Conservation (phyloP, 768 basidiomycete genomes). For the Amanita inopinata region DNA sequence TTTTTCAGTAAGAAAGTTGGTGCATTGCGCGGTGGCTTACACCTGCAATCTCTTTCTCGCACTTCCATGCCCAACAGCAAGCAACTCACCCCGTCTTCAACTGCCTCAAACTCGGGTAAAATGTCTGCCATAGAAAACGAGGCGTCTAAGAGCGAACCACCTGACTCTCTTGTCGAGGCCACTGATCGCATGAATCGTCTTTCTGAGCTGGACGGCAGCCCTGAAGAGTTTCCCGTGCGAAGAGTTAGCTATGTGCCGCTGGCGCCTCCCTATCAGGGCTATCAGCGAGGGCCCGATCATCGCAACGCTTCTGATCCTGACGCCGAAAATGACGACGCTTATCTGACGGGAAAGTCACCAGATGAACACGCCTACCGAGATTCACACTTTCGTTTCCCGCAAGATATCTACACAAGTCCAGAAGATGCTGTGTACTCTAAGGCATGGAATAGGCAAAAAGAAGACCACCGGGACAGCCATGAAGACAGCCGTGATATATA, state of each 20-base stretch:
- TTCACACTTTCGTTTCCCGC: slow-evolving; percentile 3
- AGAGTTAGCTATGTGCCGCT: slow-evolving; percentile 3
- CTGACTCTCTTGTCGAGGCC: background rate
- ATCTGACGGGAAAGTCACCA: background rate
- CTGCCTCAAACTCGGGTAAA: background rate
- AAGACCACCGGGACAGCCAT: no score
- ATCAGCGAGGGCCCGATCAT: background rate
- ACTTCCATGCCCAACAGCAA: background rate
- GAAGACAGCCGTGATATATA: no score
- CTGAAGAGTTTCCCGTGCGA: slow-evolving; percentile 2
- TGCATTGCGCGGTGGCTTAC: background rate
- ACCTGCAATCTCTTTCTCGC: no score
- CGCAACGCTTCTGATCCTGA: background rate
- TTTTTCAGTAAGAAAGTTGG: slow-evolving; percentile 2
- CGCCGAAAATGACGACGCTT: background rate
- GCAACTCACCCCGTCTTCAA: no score
- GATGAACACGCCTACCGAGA: background rate
- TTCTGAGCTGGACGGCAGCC: background rate
- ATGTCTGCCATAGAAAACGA: background rate
- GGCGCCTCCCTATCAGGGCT: slow-evolving; percentile 1
- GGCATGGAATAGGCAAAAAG: background rate
- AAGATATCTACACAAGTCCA: slow-evolving; percentile 7
- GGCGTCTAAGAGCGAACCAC: background rate
- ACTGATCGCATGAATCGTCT: background rate
- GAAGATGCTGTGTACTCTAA: background rate